Evolutionary conservation across 169 alveolate genomes (phyloP).

Genomic region (Eimeria tenella): DNA sequence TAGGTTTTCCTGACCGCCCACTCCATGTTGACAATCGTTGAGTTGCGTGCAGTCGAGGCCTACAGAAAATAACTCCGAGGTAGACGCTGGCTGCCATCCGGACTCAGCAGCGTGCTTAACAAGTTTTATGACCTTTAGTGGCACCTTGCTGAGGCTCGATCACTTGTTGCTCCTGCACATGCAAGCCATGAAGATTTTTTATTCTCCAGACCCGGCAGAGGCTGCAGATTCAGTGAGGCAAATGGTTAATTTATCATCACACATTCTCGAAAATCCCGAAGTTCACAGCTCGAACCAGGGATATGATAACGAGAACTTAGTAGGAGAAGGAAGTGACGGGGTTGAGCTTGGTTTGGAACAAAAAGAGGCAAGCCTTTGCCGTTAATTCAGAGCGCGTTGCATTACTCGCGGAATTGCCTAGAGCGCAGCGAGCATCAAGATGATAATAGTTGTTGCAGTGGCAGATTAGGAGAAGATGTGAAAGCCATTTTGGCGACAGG

Average conservation of each 20-base stretch:
- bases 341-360: constrained; percentile 9
- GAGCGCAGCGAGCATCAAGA: background rate
- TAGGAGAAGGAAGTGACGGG: background rate
- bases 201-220: constrained; percentile 56
- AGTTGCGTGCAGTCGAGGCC: constrained; percentile 27
- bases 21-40: background rate
- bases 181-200: constrained; percentile 33
- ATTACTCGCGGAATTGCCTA: background rate
- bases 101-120: constrained; percentile 20
- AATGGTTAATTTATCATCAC: constrained; percentile 15
- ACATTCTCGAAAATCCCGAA: background rate
- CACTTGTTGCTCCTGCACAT: constrained; percentile 50
- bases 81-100: background rate
- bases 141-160: constrained; percentile 17
- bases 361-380: constrained; percentile 3
- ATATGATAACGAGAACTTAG: background rate
- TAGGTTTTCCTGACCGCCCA: too few species aligned
- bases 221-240: constrained; percentile 58
- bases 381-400: background rate
- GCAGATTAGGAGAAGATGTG: too few species aligned
- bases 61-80: constrained; percentile 4
- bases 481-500: background rate
- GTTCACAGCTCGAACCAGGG: background rate
- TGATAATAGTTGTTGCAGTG: too few species aligned
- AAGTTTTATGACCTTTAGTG: background rate